Evolutionary conservation across 345 rosid species (phyloP).

Genomic region (Ceriops zippeliana): DNA sequence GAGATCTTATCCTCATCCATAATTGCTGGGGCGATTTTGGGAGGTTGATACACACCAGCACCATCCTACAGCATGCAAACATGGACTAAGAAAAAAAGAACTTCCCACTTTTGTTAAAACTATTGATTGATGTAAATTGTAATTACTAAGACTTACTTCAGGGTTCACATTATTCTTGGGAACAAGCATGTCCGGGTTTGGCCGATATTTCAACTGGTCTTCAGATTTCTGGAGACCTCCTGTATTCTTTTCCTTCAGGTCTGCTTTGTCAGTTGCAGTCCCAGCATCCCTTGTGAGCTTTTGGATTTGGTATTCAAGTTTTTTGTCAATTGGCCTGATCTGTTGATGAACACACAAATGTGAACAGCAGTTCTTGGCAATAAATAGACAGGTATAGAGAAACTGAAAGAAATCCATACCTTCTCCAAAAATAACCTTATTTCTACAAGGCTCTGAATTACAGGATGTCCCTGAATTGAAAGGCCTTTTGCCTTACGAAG

Average conservation of each 20-base stretch:
- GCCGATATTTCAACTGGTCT: slow-evolving; percentile 66
- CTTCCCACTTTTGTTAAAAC: slow-evolving; percentile 1
- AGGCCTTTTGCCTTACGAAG: slow-evolving; percentile 81
- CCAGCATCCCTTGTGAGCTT: slow-evolving; percentile 55
- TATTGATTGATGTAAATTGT: background rate
- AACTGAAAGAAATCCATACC: slow-evolving; percentile 37
- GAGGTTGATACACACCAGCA: slow-evolving; percentile 56
- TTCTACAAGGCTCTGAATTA: slow-evolving; percentile 79
- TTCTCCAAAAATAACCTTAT: slow-evolving; percentile 81
- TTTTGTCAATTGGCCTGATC: slow-evolving; percentile 89
- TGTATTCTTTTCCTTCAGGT: slow-evolving; percentile 33
- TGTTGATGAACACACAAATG: slow-evolving; percentile 23
- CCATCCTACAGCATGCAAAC: slow-evolving; percentile 41
- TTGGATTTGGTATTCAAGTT: slow-evolving; percentile 83
- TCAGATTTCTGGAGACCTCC: slow-evolving; percentile 43
- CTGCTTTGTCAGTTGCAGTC: slow-evolving; percentile 29
- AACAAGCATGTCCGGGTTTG: slow-evolving; percentile 79
- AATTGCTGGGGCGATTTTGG: slow-evolving; percentile 65
- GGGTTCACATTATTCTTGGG: slow-evolving; percentile 32
- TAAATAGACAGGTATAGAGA: background rate
- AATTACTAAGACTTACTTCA: slow-evolving; percentile 32
- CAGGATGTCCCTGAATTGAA: slow-evolving; percentile 73
- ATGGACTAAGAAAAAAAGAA: slow-evolving; percentile 18
- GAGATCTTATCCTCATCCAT: slow-evolving; percentile 80
- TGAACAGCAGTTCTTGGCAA: background rate